Base-by-base conservation (phyloP, 495 filamentous ascomycete species). In the Aspergillus hancockii region DNA sequence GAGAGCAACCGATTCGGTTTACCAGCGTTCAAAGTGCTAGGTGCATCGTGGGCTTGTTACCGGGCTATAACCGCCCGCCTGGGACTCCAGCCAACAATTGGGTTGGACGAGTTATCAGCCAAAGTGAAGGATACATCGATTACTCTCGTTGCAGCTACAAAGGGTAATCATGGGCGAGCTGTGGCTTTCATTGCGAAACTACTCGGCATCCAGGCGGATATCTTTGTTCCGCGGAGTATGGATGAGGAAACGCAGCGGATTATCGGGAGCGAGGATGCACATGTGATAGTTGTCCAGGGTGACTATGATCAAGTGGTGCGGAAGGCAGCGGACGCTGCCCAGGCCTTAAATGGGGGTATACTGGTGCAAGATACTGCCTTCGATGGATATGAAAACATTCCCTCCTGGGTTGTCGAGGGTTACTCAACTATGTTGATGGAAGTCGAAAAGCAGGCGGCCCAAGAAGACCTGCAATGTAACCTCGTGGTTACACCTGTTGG, bases 21-120 rank as follows among this genome's bases (percentile, higher is more conserved):
- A 1, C 86, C 88, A 0, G 80, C 88, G 0, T 92, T 91, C 79
- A 92, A 92, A 67, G 85, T 90, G 40, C 81, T 91, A 0, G 90
- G 89, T 9, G 89, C 90, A 0, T 87, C 86, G n/a, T 93, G 87
- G 88, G 86, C 81, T 0, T 76, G 79, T 47, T 85, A 83, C 61
- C 80, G 81, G 36, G 83, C 85, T 7, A 54, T 91, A 6, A 66
- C 70, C 2, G 58, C 69, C 0, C 58, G 73, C 6, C 66, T 84
- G 16, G 67, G 62, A 1, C 63, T 85, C 3, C 67, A 76, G 0
- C 47, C 65, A 4, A 73, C 72, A 8, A 58, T 69, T 2, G 53
- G 68, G 22, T 36, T 86, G 0, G 66, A 72, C 6, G 72, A 77
- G 10, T 49, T 88, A 22, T 62, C 70, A 30, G 61, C 4, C n/a